Percentiles rank a stretch among this genome's conserved stretches.
These are phyloP conservation scores for Aureobasidium sp. DNA, from an alignment of 2,329 filamentous ascomycete genomes.

Conservation along the genomic window DNA sequence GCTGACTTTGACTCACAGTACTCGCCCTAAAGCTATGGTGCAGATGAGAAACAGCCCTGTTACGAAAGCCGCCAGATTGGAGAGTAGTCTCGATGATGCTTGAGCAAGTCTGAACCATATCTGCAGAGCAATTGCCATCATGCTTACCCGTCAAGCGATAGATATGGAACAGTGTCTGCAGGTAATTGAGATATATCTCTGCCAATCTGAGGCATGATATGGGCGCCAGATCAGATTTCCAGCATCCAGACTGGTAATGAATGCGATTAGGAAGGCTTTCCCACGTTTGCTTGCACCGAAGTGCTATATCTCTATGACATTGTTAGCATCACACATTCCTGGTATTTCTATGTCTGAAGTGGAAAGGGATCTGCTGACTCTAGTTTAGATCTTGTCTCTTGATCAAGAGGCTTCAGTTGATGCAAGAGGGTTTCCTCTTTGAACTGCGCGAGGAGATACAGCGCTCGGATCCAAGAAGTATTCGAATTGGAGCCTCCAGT, in stretches of 20 bases:
- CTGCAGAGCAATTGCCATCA: not conserved
- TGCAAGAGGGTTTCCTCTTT: not conserved
- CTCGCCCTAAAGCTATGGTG: not conserved
- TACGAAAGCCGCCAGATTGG: conserved; percentile 12
- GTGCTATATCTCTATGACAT: not conserved
- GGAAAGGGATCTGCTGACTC: not conserved
- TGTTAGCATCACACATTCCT: too few relatives aligned
- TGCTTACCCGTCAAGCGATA: conserved; percentile 15
- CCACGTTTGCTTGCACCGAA: not conserved
- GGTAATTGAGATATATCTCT: conserved; percentile 15
- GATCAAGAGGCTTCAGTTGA: not conserved
- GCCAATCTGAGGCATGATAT: conserved; percentile 14
- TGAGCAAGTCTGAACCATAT: conserved; percentile 10
- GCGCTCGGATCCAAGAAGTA: not conserved
- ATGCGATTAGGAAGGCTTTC: conserved; percentile 5
- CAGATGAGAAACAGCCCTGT: not conserved
- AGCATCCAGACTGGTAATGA: conserved; percentile 15
- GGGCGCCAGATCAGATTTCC: conserved; percentile 12
- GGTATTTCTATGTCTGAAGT: too few relatives aligned
- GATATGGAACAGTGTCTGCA: conserved; percentile 17
- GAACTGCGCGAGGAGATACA: not conserved
- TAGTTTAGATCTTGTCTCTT: not conserved
- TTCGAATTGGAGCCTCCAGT: not conserved
- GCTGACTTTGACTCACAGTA: not conserved
- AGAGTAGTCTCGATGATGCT: conserved; percentile 14